Percentiles rank a stretch among this genome's conserved stretches.
Conservation (phyloP, 2,329 filamentous ascomycete genomes). For the Phaeoacremonium minimum region DNA sequence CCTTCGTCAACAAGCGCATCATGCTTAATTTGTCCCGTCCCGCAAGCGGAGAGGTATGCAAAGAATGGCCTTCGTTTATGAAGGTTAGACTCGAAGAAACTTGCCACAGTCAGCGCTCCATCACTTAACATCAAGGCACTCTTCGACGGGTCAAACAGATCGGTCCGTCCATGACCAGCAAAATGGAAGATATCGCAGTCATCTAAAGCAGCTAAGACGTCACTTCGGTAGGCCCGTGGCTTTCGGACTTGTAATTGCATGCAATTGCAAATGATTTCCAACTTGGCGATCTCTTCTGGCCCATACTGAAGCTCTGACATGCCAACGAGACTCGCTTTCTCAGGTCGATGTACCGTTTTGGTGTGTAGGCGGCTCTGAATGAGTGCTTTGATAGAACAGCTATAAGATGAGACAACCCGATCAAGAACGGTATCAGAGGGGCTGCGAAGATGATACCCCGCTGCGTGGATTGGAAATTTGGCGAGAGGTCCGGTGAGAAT, state of each 20-base stretch:
- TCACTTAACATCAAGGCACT: too few relatives aligned
- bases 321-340: too few relatives aligned
- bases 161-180: neutral
- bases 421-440: slow-evolving; percentile 21
- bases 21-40: neutral
- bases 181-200: neutral
- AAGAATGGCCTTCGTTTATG: neutral
- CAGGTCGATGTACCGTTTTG: too few relatives aligned
- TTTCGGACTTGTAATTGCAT: too few relatives aligned
- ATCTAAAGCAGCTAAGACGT: neutral
- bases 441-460: slow-evolving; percentile 19
- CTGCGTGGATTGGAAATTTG: slow-evolving; percentile 26
- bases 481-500: slow-evolving; percentile 22
- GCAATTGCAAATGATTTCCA: too few relatives aligned
- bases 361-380: slow-evolving; percentile 16
- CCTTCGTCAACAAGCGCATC: neutral
- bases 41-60: neutral
- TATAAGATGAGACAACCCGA: slow-evolving; percentile 32
- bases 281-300: too few relatives aligned
- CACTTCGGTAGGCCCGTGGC: too few relatives aligned
- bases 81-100: neutral
- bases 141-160: neutral
- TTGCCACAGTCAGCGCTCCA: too few relatives aligned
- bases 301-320: too few relatives aligned
- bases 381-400: slow-evolving; percentile 25